Percentiles rank a stretch among this genome's conserved stretches.
Evolutionary conservation across 2,329 filamentous ascomycete species (phyloP).

Genomic region (Sporothrix pseudoabietina): DNA sequence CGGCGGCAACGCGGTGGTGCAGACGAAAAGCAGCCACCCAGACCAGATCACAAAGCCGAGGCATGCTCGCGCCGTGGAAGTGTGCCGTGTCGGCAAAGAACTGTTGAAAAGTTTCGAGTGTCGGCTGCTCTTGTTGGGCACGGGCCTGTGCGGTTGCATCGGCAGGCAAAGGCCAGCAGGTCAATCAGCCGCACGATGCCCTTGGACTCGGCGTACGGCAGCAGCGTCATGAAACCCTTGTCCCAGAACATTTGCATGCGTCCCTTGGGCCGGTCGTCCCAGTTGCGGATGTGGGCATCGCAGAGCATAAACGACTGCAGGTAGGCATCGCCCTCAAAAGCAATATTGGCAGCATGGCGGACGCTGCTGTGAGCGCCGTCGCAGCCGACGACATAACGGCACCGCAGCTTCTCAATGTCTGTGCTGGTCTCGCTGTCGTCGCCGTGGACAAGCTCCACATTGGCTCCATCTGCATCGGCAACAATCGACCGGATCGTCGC

Average conservation of each 20-base stretch:
- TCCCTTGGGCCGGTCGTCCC: constrained; percentile 31
- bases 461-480: constrained; percentile 35
- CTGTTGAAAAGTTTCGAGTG: constrained; percentile 22
- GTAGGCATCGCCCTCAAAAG: constrained; percentile 49
- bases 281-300: constrained; percentile 43
- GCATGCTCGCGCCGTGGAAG: constrained; percentile 16
- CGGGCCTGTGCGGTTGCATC: background rate
- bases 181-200: constrained; percentile 33
- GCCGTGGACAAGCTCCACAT: constrained; percentile 31
- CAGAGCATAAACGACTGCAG: constrained; percentile 50
- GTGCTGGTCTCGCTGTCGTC: constrained; percentile 26
- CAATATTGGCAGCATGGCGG: constrained; percentile 44
- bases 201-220: constrained; percentile 39
- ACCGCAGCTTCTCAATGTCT: constrained; percentile 35
- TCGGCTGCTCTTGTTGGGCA: constrained; percentile 14
- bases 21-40: constrained; percentile 52
- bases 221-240: constrained; percentile 43
- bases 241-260: constrained; percentile 38
- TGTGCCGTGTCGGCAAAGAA: constrained; percentile 24
- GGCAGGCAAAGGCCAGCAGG: constrained; percentile 30
- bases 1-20: constrained; percentile 47
- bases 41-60: constrained; percentile 38
- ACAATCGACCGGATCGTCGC: constrained; percentile 33
- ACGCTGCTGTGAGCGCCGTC: constrained; percentile 52
- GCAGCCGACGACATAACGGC: constrained; percentile 51